Evolutionary conservation across 2,329 filamentous ascomycete genomes (phyloP).

Genomic region (Ophiocordyceps sinensis): DNA sequence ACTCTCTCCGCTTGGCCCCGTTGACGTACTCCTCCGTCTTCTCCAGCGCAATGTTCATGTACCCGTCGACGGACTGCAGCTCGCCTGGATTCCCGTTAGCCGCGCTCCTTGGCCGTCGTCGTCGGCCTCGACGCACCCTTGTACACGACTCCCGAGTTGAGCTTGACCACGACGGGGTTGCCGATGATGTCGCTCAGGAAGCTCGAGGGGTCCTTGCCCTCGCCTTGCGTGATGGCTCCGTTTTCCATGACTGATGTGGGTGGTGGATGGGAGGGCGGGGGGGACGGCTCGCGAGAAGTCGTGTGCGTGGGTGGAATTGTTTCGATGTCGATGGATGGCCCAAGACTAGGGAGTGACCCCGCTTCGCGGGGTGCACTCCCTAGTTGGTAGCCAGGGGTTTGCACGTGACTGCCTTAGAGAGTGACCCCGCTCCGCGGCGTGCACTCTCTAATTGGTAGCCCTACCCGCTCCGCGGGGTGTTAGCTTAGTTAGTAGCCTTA

Average conservation of each 20-base stretch:
- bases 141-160: constrained; percentile 97
- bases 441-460: no score
- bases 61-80: constrained; percentile 91
- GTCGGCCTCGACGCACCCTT: constrained; percentile 46
- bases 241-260: constrained; percentile 51
- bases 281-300: not conserved
- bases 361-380: no score
- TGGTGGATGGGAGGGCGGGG: not conserved
- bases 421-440: no score
- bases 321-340: not conserved
- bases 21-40: constrained; percentile 88
- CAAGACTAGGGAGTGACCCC: no score
- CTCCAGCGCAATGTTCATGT: constrained; percentile 99
- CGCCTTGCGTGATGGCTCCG: constrained; percentile 43
- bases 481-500: no score
- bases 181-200: constrained; percentile 94
- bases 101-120: no score
- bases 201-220: constrained; percentile 82
- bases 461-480: no score
- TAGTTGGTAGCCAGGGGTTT: no score
- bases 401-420: no score
- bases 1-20: constrained; percentile 65
- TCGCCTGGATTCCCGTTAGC: constrained; percentile 45
- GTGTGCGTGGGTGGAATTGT: not conserved
- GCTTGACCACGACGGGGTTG: constrained; percentile 84